These are phyloP conservation scores for Parastagonospora nodorum DNA, from an alignment of 2,329 filamentous ascomycete species.

Conservation along the genomic window DNA sequence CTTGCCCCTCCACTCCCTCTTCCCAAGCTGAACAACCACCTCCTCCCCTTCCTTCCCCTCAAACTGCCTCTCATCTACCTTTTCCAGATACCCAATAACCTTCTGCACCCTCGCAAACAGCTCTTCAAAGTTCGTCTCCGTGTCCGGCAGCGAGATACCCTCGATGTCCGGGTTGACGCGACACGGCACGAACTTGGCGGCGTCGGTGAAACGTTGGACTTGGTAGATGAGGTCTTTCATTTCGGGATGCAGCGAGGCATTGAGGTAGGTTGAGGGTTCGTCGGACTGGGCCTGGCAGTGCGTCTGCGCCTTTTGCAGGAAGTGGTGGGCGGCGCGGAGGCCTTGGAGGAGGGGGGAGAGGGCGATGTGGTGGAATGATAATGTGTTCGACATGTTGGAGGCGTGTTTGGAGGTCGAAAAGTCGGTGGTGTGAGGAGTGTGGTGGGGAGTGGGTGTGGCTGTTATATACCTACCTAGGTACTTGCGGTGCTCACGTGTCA, in stretches of 20 bases:
- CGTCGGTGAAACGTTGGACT: slow-evolving; percentile 52
- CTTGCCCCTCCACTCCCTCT: slow-evolving; percentile 44
- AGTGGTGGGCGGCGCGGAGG: slow-evolving; percentile 49
- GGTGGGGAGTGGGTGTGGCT: neutral
- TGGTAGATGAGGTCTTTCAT: slow-evolving; percentile 59
- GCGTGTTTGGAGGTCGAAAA: neutral
- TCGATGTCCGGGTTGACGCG: slow-evolving; percentile 47
- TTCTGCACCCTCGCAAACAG: slow-evolving; percentile 54
- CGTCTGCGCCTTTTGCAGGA: slow-evolving; percentile 53
- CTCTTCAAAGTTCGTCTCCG: slow-evolving; percentile 56
- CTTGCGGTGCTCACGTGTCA: no score
- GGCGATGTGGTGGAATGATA: slow-evolving; percentile 41
- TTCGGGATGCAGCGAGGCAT: slow-evolving; percentile 53
- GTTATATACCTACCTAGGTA: no score
- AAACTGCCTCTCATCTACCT: slow-evolving; percentile 49
- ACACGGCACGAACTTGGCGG: slow-evolving; percentile 47
- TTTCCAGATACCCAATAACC: slow-evolving; percentile 55
- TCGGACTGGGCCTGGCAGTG: slow-evolving; percentile 48
- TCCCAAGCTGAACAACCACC: slow-evolving; percentile 41
- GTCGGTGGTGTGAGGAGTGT: neutral
- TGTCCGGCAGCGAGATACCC: slow-evolving; percentile 44
- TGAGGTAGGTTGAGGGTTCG: slow-evolving; percentile 44
- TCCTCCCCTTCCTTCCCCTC: slow-evolving; percentile 51
- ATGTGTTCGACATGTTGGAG: slow-evolving; percentile 11
- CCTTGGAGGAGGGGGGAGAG: slow-evolving; percentile 51